These are phyloP conservation scores for Prunus mongolica DNA, from an alignment of 306 rosid species.

Conservation along the genomic window DNA sequence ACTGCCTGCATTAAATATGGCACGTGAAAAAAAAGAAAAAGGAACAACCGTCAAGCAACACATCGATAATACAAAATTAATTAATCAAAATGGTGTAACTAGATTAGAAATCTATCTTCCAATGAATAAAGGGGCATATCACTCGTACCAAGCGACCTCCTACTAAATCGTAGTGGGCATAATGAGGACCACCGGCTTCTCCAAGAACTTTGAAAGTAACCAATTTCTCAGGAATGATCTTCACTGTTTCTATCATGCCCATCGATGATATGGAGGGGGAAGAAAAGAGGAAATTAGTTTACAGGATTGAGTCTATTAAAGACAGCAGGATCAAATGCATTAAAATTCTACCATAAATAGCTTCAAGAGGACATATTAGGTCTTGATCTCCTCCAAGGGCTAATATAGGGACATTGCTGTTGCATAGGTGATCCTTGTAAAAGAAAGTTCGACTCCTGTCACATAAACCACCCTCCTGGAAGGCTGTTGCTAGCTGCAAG, in stretches of 20 bases:
- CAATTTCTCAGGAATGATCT: constrained; percentile 60
- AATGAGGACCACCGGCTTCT: constrained; percentile 75
- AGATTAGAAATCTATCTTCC: background rate
- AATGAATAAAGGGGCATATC: background rate
- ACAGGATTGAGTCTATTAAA: background rate
- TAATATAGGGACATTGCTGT: constrained; percentile 65
- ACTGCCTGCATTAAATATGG: constrained; percentile 60
- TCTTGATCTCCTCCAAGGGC: constrained; percentile 90
- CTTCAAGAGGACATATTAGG: constrained; percentile 86
- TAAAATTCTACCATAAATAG: constrained; percentile 66
- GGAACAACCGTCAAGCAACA: constrained; percentile 7
- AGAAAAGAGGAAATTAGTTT: constrained; percentile 2
- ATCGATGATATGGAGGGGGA: background rate
- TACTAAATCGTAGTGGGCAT: constrained; percentile 88
- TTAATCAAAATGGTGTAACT: background rate
- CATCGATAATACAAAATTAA: background rate
- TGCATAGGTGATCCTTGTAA: constrained; percentile 65
- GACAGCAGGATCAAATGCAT: background rate
- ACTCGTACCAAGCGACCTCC: constrained; percentile 72
- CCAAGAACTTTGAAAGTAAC: constrained; percentile 74
- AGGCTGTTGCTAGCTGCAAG: constrained; percentile 62
- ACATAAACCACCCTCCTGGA: constrained; percentile 63
- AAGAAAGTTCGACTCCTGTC: constrained; percentile 62
- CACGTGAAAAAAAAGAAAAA: background rate
- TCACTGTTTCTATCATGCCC: constrained; percentile 65